Base-by-base conservation (phyloP, 495 filamentous ascomycete genomes). In the Tuber aestivum region DNA sequence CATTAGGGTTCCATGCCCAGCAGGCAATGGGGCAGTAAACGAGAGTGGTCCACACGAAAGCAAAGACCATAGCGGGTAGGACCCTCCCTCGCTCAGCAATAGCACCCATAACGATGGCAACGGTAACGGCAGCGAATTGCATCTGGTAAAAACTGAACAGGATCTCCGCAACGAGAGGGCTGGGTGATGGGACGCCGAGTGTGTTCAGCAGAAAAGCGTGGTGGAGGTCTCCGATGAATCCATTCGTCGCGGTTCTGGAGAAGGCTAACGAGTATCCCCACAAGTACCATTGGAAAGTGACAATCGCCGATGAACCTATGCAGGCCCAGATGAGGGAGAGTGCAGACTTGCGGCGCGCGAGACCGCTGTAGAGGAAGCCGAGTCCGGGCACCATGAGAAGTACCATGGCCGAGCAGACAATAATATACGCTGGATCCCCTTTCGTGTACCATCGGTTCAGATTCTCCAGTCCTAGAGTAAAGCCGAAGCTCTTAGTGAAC, bases 231-330 rank as follows among this genome's bases (percentile, higher is more conserved):
- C 95, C 95, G 81, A 98, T 97, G 85, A 90, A 99, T 50, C 86
- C 86, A 80, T 87, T 92, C 71, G 92, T 94, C 48, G 93, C 95
- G 7, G 89, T 87, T 83, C 91, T 90, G 70, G 92, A 95, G 86
- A 98, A 97, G 65, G 95, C 89, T 71, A 99, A 86, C 6, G 94
- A 97, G 83, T 97, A 98, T 68, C 95, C 95, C 96, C 95, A 98
- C 87, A 99, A 97, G 87, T 97, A 99, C 95, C 95, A 99, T 83
- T 98, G 95, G 86, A 98, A 97, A 41, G 92, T 91, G 35, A 97
- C 89, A 71, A 99, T 91, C 42, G 93, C 94, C 70, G 91, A 90
- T 23, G 94, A 93, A 87, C 95, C 94, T 84, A 98, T 89, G 77
- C 91, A 92, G 14, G 96, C 90, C 96, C 96, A 98, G 85, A 99